phyloP scores from a whole-genome alignment of 2,329 filamentous ascomycete species.

The Colletotrichum zoysiae region DNA sequence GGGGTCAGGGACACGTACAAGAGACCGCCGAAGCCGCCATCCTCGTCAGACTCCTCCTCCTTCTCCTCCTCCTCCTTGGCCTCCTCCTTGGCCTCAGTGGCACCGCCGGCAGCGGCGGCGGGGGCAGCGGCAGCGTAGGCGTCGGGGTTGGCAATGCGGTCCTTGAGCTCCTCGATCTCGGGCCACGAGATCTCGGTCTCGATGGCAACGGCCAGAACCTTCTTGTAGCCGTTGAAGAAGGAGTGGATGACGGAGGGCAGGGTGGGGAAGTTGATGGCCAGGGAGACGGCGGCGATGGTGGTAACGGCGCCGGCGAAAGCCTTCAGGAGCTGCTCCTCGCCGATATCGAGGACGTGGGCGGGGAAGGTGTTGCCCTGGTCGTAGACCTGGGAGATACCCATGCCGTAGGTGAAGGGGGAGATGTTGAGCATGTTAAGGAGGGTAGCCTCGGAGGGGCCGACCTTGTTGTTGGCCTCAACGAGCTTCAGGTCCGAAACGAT shows the following conservation, averaged over 20 bases:
- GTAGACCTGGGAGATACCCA: slow-evolving; percentile 97
- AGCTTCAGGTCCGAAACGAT: slow-evolving; percentile 98
- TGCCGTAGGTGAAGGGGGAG: slow-evolving; percentile 99
- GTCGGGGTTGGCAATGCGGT: slow-evolving; percentile 99
- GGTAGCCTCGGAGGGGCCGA: slow-evolving; percentile 98
- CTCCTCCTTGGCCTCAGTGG: slow-evolving; percentile 67
- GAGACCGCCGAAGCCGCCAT: slow-evolving; percentile 83
- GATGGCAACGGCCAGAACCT: slow-evolving; percentile 88
- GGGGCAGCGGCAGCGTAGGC: slow-evolving; percentile 90
- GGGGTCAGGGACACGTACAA: slow-evolving; percentile 65
- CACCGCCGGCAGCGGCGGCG: slow-evolving; percentile 68
- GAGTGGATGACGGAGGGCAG: slow-evolving; percentile 97
- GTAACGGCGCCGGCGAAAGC: slow-evolving; percentile 83
- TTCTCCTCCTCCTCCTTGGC: slow-evolving; percentile 74
- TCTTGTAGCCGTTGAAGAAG: slow-evolving; percentile 98
- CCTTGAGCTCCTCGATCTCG: slow-evolving; percentile 97
- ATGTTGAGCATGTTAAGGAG: slow-evolving; percentile 99
- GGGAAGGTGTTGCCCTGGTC: slow-evolving; percentile 96
- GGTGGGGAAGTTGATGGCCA: slow-evolving; percentile 95
- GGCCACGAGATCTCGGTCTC: slow-evolving; percentile 94
- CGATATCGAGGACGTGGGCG: slow-evolving; percentile 88
- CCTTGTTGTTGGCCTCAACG: slow-evolving; percentile 91
- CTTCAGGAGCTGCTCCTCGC: slow-evolving; percentile 93
- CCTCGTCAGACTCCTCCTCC: slow-evolving; percentile 76
- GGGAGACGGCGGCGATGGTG: slow-evolving; percentile 90